phyloP scores from a whole-genome alignment of 1,139 yeast genomes.

The Debaryomyces sp. region DNA sequence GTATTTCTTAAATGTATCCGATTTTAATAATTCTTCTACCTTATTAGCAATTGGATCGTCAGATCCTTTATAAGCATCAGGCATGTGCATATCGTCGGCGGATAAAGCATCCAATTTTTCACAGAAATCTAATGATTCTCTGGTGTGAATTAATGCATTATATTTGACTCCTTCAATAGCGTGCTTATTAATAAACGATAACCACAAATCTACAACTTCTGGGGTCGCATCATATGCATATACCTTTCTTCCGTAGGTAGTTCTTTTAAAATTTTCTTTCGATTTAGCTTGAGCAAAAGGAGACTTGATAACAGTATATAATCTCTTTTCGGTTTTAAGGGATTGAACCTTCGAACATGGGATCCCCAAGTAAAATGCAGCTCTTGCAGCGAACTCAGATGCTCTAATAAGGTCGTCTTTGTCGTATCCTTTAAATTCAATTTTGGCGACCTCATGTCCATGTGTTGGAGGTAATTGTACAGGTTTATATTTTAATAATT shows the following conservation, averaged over 20 bases:
- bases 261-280: constrained; percentile 91
- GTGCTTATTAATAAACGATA: constrained; percentile 78
- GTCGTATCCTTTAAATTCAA: constrained; percentile 74
- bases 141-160: constrained; percentile 67
- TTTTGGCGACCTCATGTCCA: constrained; percentile 71
- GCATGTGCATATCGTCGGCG: constrained; percentile 31
- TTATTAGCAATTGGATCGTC: constrained; percentile 69
- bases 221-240: constrained; percentile 84
- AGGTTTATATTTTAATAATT: constrained; percentile 82
- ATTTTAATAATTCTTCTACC: constrained; percentile 69
- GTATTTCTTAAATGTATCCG: constrained; percentile 55
- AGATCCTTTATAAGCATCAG: constrained; percentile 39
- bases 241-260: constrained; percentile 74
- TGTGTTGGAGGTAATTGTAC: constrained; percentile 66
- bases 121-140: constrained; percentile 54
- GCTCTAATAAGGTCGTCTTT: constrained; percentile 72
- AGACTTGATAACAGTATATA: constrained; percentile 91
- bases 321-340: constrained; percentile 65
- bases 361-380: constrained; percentile 86
- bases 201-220: constrained; percentile 81
- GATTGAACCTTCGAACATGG: constrained; percentile 66
- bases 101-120: constrained; percentile 31
- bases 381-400: constrained; percentile 84
- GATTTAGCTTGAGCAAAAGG: constrained; percentile 96
- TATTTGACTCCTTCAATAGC: constrained; percentile 82